Evolutionary conservation across 768 basidiomycete species (phyloP).

Genomic region (Lentinula detonsa): DNA sequence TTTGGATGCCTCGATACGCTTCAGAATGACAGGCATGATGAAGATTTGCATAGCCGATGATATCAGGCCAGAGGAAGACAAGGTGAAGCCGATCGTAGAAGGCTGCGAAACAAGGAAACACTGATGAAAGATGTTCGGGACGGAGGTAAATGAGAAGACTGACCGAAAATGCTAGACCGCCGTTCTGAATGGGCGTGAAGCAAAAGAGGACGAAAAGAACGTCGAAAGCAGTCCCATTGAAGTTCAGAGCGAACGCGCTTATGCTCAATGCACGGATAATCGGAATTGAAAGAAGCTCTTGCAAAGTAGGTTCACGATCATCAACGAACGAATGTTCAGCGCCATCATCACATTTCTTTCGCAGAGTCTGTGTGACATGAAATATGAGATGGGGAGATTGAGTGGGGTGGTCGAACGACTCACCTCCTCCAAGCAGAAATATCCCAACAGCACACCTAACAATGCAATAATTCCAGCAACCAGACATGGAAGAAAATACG

Average conservation of each 20-base stretch:
- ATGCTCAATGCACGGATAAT: constrained; percentile 45
- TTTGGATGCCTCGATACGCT: constrained; percentile 38
- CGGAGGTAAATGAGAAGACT: constrained; percentile 13
- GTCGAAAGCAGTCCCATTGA: constrained; percentile 54
- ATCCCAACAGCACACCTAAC: constrained; percentile 34
- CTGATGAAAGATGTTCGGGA: too few species aligned
- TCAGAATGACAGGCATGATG: constrained; percentile 48
- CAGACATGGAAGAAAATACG: constrained; percentile 60
- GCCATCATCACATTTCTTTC: background rate
- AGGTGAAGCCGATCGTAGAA: constrained; percentile 45
- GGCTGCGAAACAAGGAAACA: constrained; percentile 10
- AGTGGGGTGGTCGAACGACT: constrained; percentile 2
- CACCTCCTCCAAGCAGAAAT: constrained; percentile 52
- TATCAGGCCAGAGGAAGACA: constrained; percentile 43
- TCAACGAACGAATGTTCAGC: background rate
- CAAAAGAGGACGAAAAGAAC: constrained; percentile 68
- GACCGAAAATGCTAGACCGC: constrained; percentile 57
- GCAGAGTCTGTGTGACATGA: background rate
- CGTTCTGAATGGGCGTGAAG: constrained; percentile 50
- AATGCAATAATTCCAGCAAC: constrained; percentile 37
- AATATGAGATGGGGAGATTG: background rate
- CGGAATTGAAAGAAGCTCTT: constrained; percentile 41
- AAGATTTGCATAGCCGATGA: constrained; percentile 43
- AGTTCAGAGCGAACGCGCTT: constrained; percentile 48
- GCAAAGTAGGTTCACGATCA: constrained; percentile 13